Evolutionary conservation across 139 green algal species (phyloP), one percentile per base, ranked within the genome.

Genomic region (Tetratostichococcus sp.): DNA sequence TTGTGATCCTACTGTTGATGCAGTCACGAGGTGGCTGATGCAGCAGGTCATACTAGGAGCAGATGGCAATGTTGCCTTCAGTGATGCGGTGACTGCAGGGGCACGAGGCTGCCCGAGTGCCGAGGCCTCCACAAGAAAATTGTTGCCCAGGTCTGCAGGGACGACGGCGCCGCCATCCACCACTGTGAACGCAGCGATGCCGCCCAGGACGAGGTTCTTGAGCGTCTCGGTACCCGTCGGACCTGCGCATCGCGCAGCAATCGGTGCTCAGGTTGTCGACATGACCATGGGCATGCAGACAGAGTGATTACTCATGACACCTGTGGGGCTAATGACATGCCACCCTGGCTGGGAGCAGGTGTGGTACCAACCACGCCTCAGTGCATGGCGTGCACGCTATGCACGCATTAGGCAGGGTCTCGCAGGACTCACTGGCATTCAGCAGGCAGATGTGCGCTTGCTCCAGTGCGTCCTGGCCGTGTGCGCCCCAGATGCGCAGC

Each of bases 131-230:
- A 97, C 75, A n/a, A 98, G 74, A 70, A 94, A 99, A 77, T 99
- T 99, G 86, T 97, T 98, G 30, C 94, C 95, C 8, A 98, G 70
- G 75, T 99, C 95, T 1, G 69, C 30, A 0, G 86, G 67, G 21
- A 75, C 71, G 11, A 98, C 93, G 35, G 84, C 88, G 14, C 69
- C 73, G 0, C 80, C 86, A 73, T 99, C 95, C 25, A 99, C 90
- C 22, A 98, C 85, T 0, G 94, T 98, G 85, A 98, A 99, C 1
- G 87, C 87, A 5, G 83, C 84, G 19, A 99, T 98, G 76, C 95
- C 95, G 0, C 95, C 94, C 33, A 99, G 86, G 0, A 99, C 95
- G 25, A 99, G 80, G 77, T 99, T 99, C 75, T 99, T 99, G 14
- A 99, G 83, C 1, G 94, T 88, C 77, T 99, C 96, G 0, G 88